Evolutionary conservation across 371 early-diverging fungal species (phyloP).

Genomic region (Mucor saturninus): DNA sequence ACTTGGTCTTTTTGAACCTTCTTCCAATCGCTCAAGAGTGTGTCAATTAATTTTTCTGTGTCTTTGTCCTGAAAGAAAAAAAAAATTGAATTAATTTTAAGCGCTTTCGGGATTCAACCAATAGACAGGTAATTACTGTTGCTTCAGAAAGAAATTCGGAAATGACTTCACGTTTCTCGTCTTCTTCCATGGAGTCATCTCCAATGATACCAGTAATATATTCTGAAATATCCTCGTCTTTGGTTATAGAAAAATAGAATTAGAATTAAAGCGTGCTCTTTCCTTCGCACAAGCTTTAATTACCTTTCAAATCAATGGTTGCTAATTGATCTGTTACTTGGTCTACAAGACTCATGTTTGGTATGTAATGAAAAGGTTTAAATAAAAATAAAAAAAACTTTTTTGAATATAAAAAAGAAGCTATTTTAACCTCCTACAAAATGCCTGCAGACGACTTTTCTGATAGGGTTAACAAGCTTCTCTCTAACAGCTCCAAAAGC

Average conservation of each 20-base stretch:
- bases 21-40: constrained; percentile 42
- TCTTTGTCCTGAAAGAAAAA: constrained; percentile 37
- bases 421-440: constrained; percentile 4
- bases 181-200: constrained; percentile 58
- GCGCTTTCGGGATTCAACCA: too few species aligned
- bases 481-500: neutral
- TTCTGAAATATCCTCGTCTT: constrained; percentile 56
- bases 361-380: neutral
- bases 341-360: constrained; percentile 31
- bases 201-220: constrained; percentile 62
- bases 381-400: neutral
- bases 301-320: constrained; percentile 36
- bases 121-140: constrained; percentile 32
- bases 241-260: neutral
- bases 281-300: neutral
- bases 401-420: neutral
- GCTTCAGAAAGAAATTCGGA: constrained; percentile 58
- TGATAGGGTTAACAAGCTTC: constrained; percentile 12
- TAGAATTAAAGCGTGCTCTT: neutral
- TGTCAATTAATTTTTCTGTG: constrained; percentile 42
- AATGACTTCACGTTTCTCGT: constrained; percentile 62
- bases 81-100: too few species aligned
- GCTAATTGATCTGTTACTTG: constrained; percentile 34
- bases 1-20: constrained; percentile 38
- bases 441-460: constrained; percentile 8